Evolutionary conservation across 257 asterid species (phyloP).

Genomic region (Leptodermis oblonga): DNA sequence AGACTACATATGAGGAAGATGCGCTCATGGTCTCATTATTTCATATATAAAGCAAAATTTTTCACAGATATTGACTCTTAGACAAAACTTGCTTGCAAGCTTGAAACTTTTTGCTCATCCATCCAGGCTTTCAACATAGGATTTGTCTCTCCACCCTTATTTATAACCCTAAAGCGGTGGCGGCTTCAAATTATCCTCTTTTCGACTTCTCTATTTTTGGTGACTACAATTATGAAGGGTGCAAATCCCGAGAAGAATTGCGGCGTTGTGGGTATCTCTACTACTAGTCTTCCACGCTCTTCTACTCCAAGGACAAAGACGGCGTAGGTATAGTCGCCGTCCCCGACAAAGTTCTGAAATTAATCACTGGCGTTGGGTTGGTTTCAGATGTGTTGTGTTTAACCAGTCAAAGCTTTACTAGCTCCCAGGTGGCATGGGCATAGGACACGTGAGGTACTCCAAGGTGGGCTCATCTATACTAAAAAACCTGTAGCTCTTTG

Average conservation of each 20-base stretch:
- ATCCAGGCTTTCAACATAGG: too few relatives aligned
- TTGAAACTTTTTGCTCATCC: too few relatives aligned
- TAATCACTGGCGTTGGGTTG: constrained; percentile 77
- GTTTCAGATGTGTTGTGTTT: constrained; percentile 87
- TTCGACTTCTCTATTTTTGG: constrained; percentile 26
- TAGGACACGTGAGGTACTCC: constrained; percentile 91
- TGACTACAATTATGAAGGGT: constrained; percentile 29
- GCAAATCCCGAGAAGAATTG: constrained; percentile 89
- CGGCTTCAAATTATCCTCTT: constrained; percentile 46
- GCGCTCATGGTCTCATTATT: too few relatives aligned
- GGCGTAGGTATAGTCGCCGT: constrained; percentile 91
- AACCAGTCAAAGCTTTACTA: constrained; percentile 58
- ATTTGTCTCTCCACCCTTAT: too few relatives aligned
- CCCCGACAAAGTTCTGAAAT: constrained; percentile 56
- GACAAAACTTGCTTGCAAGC: too few relatives aligned
- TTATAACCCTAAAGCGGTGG: constrained; percentile 26
- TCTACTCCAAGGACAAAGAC: constrained; percentile 91
- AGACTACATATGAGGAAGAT: too few relatives aligned
- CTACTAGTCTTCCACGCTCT: constrained; percentile 84
- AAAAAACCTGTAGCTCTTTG: constrained; percentile 92
- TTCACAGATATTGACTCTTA: too few relatives aligned
- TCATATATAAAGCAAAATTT: too few relatives aligned
- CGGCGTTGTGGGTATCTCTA: constrained; percentile 88
- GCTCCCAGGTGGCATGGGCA: constrained; percentile 76
- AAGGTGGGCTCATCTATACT: constrained; percentile 94